Evolutionary conservation across 108 stramenopile species (phyloP).

Genomic region (Chaetoceros tenuissimus): DNA sequence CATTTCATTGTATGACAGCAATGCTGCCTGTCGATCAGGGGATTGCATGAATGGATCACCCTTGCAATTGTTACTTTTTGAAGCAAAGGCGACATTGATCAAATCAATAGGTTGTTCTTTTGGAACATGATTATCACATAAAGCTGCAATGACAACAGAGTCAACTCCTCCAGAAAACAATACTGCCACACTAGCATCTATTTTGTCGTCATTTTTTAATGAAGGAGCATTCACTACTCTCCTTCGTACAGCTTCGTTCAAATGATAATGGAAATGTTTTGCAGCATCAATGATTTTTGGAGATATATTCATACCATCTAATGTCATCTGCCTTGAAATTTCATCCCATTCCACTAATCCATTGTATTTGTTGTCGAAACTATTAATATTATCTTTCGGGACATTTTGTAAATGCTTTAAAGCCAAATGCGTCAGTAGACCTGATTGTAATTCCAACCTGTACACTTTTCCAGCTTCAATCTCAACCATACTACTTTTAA

Average conservation of each 20-base stretch:
- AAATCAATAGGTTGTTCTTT: conserved; percentile 58
- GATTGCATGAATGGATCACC: conserved; percentile 12
- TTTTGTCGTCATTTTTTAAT: conserved; percentile 10
- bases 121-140: conserved; percentile 63
- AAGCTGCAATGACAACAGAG: conserved; percentile 87
- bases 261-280: conserved; percentile 16
- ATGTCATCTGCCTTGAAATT: conserved; percentile 19
- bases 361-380: not conserved
- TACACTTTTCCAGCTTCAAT: conserved; percentile 28
- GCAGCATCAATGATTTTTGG: conserved; percentile 26
- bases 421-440: conserved; percentile 10
- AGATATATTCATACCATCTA: conserved; percentile 15
- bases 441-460: conserved; percentile 20
- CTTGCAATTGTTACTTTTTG: not conserved
- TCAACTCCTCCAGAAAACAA: conserved; percentile 96
- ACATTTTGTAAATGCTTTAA: too few relatives aligned
- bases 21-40: conserved; percentile 87
- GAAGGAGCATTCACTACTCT: conserved; percentile 38
- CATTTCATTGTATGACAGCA: conserved; percentile 62
- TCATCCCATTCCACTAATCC: not conserved
- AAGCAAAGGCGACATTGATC: conserved; percentile 83
- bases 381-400: conserved; percentile 2
- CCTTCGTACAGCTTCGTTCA: conserved; percentile 47
- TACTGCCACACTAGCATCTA: conserved; percentile 56
- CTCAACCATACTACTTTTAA: conserved; percentile 8